Percentiles rank a stretch among this genome's conserved stretches.
Evolutionary conservation across 1,284 basidiomycete genomes (phyloP).

Genomic region (Agaricales sp.): DNA sequence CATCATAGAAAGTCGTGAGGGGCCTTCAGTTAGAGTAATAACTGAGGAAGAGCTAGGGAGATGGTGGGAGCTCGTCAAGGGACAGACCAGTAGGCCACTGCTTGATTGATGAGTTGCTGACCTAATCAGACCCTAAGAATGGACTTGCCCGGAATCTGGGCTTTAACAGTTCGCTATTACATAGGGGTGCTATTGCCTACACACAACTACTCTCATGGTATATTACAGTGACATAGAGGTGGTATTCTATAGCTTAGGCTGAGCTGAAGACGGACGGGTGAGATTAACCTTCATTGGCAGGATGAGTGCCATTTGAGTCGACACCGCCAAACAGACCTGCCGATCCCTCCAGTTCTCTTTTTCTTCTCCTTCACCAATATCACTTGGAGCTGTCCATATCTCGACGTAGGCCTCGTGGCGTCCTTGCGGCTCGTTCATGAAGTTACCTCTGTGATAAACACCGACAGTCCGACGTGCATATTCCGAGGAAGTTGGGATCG

Average conservation of each 20-base stretch:
- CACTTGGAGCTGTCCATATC: slow-evolving; percentile 51
- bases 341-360: slow-evolving; percentile 42
- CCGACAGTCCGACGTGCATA: slow-evolving; percentile 42
- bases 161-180: no score
- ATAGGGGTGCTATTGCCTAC: no score
- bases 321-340: slow-evolving; percentile 50
- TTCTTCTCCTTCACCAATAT: slow-evolving; percentile 33
- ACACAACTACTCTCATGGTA: no score
- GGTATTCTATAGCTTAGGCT: no score
- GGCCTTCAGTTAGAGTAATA: no score
- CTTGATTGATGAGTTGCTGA: background rate
- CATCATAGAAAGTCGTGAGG: background rate
- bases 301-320: slow-evolving; percentile 47
- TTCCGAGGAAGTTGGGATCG: slow-evolving; percentile 31
- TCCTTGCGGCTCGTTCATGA: slow-evolving; percentile 38
- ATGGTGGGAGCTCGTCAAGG: slow-evolving; percentile 1
- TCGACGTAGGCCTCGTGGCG: slow-evolving; percentile 48
- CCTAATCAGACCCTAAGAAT: no score
- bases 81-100: background rate
- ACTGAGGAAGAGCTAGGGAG: background rate
- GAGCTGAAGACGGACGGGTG: no score
- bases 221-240: no score
- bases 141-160: no score
- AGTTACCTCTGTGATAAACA: slow-evolving; percentile 37
- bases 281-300: slow-evolving; percentile 36